Conservation (phyloP, 1,284 basidiomycete species). For the Apiotrichum laibachii region DNA sequence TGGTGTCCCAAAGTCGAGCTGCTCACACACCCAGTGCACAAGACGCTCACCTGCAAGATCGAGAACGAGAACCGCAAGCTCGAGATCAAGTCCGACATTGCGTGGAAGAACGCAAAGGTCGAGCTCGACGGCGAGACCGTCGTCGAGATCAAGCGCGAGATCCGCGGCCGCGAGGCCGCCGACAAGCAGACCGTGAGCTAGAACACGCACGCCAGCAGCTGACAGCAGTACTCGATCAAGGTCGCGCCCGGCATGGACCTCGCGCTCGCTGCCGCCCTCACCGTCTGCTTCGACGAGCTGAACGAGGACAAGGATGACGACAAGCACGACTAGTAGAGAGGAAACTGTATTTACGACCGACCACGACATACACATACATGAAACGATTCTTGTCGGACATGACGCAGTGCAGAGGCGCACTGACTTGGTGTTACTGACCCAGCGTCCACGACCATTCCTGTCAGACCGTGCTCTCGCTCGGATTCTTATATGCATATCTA, state of each 20-base stretch:
- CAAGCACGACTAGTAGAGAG: no score
- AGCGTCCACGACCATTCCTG: no score
- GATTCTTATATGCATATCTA: no score
- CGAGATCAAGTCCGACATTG: background rate
- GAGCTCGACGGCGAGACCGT: constrained; percentile 8
- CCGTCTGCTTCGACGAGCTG: constrained; percentile 14
- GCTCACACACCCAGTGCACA: background rate
- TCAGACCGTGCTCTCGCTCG: no score
- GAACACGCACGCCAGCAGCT: no score
- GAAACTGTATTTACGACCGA: no score
- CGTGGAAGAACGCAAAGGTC: background rate
- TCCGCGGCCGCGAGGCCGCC: background rate
- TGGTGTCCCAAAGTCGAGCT: background rate
- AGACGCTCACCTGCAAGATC: background rate
- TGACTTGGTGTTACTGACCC: no score
- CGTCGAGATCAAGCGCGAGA: background rate
- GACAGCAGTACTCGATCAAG: constrained; percentile 8
- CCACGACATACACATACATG: no score
- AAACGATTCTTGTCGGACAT: no score
- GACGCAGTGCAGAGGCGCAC: no score
- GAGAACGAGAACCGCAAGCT: constrained; percentile 5
- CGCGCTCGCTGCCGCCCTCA: constrained; percentile 12
- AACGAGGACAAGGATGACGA: background rate
- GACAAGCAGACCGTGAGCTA: constrained; percentile 16
- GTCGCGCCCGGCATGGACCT: constrained; percentile 17